Evolutionary conservation across 805 yeast genomes (phyloP), one percentile per base, ranked within the genome.

Genomic region (Isabelozyma pseudorhagii): DNA sequence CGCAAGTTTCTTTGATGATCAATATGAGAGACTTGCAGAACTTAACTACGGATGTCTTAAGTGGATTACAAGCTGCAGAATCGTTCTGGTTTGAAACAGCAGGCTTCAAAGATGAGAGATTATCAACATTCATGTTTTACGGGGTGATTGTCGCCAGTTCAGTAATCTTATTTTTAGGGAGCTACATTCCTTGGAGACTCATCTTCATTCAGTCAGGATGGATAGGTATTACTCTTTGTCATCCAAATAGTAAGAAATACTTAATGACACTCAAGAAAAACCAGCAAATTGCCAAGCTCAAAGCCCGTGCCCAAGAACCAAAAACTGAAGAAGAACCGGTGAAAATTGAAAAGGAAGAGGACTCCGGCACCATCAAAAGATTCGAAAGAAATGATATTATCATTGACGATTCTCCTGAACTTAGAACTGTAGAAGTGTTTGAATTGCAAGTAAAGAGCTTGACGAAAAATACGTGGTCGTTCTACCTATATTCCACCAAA

Each of bases 11-110:
- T n/a, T 59, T 80, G 31, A 54, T 80, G 51, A 75, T 83, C 50
- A 88, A 85, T 56, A 75, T 89, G 83, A 75, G 88, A 50, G 93
- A 88, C 59, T 70, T 88, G 27, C 96, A 89, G 62, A 81, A 82
- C 52, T 65, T 82, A 36, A 80, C 89, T 14, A 71, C 85, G 0
- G 80, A 79, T 47, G 50, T 85, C 7, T 72, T 88, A 25, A 67
- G 72, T 13, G 60, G 74, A 0, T 67, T 81, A 46, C 83, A 84
- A 17, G 64, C 69, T 14, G 64, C 79, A 7, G 90, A 87, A 50
- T 68, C 68, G 36, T 76, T 83, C 48, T 71, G 83, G 57, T 78
- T 74, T 56, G 86, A 84, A 10, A 75, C 85, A 5, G 87, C 87
- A 28, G 86, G 86, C 8, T 89, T 89, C 60, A 76, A 74, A 54